Base-by-base conservation (phyloP, 208 protist species). In the Trypanosoma vivax region DNA sequence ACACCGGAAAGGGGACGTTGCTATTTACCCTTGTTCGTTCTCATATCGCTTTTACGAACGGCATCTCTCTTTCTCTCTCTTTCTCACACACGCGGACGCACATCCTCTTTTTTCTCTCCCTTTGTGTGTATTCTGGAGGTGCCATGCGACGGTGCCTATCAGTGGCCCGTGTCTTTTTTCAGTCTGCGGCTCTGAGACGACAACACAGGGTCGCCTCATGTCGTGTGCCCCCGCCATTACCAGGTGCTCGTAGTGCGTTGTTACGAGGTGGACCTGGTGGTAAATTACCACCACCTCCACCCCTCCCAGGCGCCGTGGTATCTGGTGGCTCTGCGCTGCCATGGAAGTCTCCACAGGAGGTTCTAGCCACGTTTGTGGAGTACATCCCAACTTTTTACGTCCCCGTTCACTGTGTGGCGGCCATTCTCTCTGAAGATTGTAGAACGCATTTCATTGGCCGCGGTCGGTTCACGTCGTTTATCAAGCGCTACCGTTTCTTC, bases 311-410 rank as follows among this genome's bases (percentile, higher is more conserved):
- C 6, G 49, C 50, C 19, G 28, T 67, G 23, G 37, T 30, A 10
- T 13, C 30, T 23, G 40, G 62, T 1, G 38, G 43, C 21, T 1
- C 48, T 19, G 58, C 49, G 9, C 18, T 76, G 21, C 37, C 56
- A 34, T 73, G 72, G 67, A 75, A 67, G 24, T 79, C 80, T n/a
- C 73, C 80, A 9, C 80, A 89, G 41, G 78, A 90, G 31, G 74
- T 94, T 43, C 67, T 85, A 28, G 63, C 63, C 5, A 34, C 47
- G 9, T 80, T 91, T 40, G 51, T 88, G n/a, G 69, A 81, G 29
- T 83, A 81, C 65, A 70, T 94, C 37, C 87, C 87, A 10, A 87
- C 87, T 11, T 94, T 80, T 61, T 90, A 75, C 41, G 83, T 90
- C 9, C 72, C 78, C 6, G 50, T 90, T 18, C 61, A 79, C 13